Percentiles rank a stretch among this genome's conserved stretches.
Conservation (phyloP, 1,284 basidiomycete species). For the Rhodotorula sp. region DNA sequence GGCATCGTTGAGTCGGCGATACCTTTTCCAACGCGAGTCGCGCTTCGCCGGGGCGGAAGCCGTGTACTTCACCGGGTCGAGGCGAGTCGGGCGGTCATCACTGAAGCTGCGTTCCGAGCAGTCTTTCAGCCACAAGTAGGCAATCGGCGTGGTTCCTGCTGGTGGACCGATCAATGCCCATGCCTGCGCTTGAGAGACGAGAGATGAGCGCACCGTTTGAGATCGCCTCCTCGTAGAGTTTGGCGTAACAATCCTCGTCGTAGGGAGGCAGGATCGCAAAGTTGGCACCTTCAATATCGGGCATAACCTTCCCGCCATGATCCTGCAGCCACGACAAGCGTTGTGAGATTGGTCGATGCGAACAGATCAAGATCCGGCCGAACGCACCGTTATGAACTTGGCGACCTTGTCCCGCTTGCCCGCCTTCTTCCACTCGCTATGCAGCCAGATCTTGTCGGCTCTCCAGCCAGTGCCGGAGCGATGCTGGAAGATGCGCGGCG, state of each 20-base stretch:
- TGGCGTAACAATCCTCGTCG: background rate
- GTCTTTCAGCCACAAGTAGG: background rate
- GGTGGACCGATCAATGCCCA: background rate
- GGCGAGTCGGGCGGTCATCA: background rate
- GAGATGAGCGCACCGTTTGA: background rate
- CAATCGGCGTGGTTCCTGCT: background rate
- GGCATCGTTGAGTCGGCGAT: background rate
- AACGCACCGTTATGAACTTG: background rate
- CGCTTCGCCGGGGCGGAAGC: background rate
- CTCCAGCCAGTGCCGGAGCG: background rate
- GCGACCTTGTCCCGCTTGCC: background rate
- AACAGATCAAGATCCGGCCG: too few relatives aligned
- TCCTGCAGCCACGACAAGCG: background rate
- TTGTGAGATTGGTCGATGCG: too few relatives aligned
- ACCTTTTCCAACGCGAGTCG: background rate
- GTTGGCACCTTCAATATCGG: background rate
- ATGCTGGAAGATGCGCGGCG: conserved; percentile 1
- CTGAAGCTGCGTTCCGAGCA: background rate
- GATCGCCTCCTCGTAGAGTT: background rate
- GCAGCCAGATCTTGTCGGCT: conserved; percentile 4
- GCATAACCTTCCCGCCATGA: conserved; percentile 9
- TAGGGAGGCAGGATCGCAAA: conserved; percentile 1
- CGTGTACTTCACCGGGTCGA: background rate
- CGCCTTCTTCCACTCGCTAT: background rate
- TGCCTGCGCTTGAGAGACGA: too few relatives aligned